Conservation (phyloP, 495 filamentous ascomycete species). For the Cladorrhinum samala region DNA sequence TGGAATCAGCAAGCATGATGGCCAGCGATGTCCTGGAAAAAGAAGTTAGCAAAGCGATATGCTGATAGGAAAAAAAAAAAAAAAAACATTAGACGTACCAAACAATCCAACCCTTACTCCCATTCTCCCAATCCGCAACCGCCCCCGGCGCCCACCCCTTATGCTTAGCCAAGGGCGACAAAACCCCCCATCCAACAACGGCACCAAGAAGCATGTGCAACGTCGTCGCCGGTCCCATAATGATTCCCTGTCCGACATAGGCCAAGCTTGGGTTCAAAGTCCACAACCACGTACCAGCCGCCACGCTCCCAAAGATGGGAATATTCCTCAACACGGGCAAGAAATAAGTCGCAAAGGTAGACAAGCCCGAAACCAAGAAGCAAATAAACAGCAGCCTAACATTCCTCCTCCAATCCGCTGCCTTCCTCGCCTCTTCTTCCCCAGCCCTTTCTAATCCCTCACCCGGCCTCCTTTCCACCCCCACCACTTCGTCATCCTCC, state of each 20-base stretch:
- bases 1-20: slow-evolving; percentile 92
- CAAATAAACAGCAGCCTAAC: slow-evolving; percentile 47
- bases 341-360: slow-evolving; percentile 87
- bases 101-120: slow-evolving; percentile 97
- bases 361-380: slow-evolving; percentile 48
- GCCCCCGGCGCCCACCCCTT: slow-evolving; percentile 85
- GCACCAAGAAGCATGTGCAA: slow-evolving; percentile 94
- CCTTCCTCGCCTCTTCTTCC: slow-evolving; percentile 14
- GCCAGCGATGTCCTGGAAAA: slow-evolving; percentile 85
- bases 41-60: too few relatives aligned
- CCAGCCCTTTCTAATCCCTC: too few relatives aligned
- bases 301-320: slow-evolving; percentile 70
- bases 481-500: slow-evolving; percentile 8
- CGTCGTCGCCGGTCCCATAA: slow-evolving; percentile 91
- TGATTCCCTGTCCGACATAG: slow-evolving; percentile 80
- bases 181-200: slow-evolving; percentile 80
- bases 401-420: slow-evolving; percentile 46
- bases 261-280: slow-evolving; percentile 91
- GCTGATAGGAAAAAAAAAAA: too few relatives aligned
- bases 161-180: slow-evolving; percentile 80
- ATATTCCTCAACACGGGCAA: slow-evolving; percentile 77
- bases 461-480: too few relatives aligned
- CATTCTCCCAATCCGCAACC: slow-evolving; percentile 79
- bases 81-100: too few relatives aligned
- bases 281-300: slow-evolving; percentile 86